Evolutionary conservation across 768 basidiomycete genomes (phyloP).

Genomic region (Fomitopsis serialis): DNA sequence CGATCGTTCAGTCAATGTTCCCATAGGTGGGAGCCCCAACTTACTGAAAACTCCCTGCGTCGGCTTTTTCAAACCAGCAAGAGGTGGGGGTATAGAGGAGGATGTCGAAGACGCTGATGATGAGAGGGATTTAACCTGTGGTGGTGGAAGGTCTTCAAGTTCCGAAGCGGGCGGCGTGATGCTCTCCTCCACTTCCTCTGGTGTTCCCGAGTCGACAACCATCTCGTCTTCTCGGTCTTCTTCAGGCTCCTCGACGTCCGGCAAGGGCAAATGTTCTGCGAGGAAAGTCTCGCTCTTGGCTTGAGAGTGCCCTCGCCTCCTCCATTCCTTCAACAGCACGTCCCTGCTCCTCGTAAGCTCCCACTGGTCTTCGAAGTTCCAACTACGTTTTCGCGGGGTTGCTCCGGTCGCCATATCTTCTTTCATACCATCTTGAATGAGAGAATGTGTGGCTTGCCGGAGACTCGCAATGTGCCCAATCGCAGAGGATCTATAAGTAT

Average conservation of each 20-base stretch:
- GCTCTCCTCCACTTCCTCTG: conserved; percentile 21
- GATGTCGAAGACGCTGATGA: conserved; percentile 36
- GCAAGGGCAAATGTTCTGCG: conserved; percentile 31
- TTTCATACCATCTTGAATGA: conserved; percentile 52
- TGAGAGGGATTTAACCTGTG: conserved; percentile 24
- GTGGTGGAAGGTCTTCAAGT: not conserved
- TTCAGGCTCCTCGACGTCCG: conserved; percentile 22
- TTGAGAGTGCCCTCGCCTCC: conserved; percentile 26
- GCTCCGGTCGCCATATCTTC: conserved; percentile 65
- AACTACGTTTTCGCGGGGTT: conserved; percentile 73
- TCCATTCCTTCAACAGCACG: conserved; percentile 49
- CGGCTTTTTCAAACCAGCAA: conserved; percentile 15
- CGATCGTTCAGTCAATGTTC: conserved; percentile 29
- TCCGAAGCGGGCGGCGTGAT: conserved; percentile 2
- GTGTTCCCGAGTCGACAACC: conserved; percentile 5
- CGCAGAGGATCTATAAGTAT: conserved; percentile 39
- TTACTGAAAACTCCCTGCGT: conserved; percentile 12
- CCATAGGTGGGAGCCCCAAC: conserved; percentile 16
- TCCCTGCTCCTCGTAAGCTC: conserved; percentile 61
- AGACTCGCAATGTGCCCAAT: conserved; percentile 41
- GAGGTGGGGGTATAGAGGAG: conserved; percentile 8
- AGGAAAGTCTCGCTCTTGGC: conserved; percentile 31
- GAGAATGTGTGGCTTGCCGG: conserved; percentile 41
- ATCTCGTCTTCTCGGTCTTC: conserved; percentile 11
- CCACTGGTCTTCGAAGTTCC: conserved; percentile 71